A percentile compares a stretch with the other conserved stretches of the same genome.
These are phyloP conservation scores for Orbilia quercus DNA, from an alignment of 2,329 filamentous ascomycete genomes.

Conservation along the genomic window DNA sequence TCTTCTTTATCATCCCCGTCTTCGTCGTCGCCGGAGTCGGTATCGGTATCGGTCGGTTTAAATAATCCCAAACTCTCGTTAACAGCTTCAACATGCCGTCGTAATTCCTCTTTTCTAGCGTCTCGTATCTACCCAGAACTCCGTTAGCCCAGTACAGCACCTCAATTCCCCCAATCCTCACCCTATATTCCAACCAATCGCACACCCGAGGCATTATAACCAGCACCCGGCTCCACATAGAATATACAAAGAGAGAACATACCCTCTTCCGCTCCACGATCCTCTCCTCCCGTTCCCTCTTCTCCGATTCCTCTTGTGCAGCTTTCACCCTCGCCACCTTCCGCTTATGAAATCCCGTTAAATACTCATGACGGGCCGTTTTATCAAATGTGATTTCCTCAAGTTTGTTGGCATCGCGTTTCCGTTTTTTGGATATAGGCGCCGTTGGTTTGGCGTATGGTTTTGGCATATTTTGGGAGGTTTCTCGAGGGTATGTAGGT, in stretches of 20 bases:
- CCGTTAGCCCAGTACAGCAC: not conserved
- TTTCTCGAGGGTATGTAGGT: too few relatives aligned
- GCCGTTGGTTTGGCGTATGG: conserved; percentile 47
- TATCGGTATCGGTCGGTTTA: not conserved
- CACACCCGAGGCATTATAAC: conserved; percentile 3
- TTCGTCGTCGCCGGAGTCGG: conserved; percentile 60
- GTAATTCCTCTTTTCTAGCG: conserved; percentile 81
- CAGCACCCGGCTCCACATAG: too few relatives aligned
- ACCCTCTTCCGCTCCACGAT: conserved; percentile 81
- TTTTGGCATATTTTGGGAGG: conserved; percentile 49
- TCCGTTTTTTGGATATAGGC: conserved; percentile 73
- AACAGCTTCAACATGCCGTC: conserved; percentile 82
- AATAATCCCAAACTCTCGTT: conserved; percentile 71
- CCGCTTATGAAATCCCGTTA: conserved; percentile 97
- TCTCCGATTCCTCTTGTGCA: conserved; percentile 82
- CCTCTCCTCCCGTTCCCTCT: conserved; percentile 80
- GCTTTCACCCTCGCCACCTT: conserved; percentile 78
- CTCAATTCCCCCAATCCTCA: conserved; percentile 12
- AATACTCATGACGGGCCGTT: conserved; percentile 81
- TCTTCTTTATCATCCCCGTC: conserved; percentile 65
- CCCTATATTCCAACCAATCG: not conserved
- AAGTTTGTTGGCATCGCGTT: conserved; percentile 68
- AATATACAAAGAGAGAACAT: conserved; percentile 59
- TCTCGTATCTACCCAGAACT: conserved; percentile 76
- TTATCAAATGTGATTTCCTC: conserved; percentile 89